Base-by-base conservation (phyloP, 2,329 filamentous ascomycete genomes). In the Aaosphaeria pasadenensis region DNA sequence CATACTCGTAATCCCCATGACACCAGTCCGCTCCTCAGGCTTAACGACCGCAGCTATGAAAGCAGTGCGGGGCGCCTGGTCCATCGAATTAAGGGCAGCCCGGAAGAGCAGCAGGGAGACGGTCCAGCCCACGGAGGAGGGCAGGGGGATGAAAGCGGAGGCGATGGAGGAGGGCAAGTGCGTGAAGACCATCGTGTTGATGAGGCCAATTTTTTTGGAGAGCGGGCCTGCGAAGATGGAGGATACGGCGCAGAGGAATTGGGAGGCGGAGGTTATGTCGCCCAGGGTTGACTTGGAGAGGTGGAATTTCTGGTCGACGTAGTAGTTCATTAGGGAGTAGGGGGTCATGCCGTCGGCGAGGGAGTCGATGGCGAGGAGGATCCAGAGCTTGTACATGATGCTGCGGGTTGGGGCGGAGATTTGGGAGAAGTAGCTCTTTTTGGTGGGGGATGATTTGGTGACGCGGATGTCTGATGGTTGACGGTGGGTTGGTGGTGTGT, bases 1-100 rank as follows among this genome's bases (percentile, higher is more conserved):
- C 59, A 82, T 82, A 42, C 72, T 75, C 0, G 83, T 86, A 55
- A 88, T 84, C 9, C 85, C 85, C 82, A 87, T 84, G n/a, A 85
- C 83, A 0, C 83, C 84, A 0, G 85, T 88, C 1, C 84, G 73
- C 65, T 88, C 85, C 46, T 82, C 78, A 0, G 83, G 79, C 52
- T 76, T 79, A 3, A 87, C 84, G 0, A 86, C 82, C 0, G 83
- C 83, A 1, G 84, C 83, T 43, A 88, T 85, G 48, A 88, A 82
- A 0, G 85, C 84, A 1, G 83, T 73, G 2, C 85, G 75, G 0
- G 85, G 85, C 0, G 82, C 84, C 69, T 87, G 84, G 53, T 87
- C 85, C 82, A 88, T 86, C 52, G 79, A 83, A 58, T 87, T 87
- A 40, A 87, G 71, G 0, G 81, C 81, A 3, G 82, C 75, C 5